A percentile compares a stretch with the other conserved stretches of the same genome.
phyloP scores from a whole-genome alignment of 192 early-diverging fungal species.

The Mortierella claussenii region DNA sequence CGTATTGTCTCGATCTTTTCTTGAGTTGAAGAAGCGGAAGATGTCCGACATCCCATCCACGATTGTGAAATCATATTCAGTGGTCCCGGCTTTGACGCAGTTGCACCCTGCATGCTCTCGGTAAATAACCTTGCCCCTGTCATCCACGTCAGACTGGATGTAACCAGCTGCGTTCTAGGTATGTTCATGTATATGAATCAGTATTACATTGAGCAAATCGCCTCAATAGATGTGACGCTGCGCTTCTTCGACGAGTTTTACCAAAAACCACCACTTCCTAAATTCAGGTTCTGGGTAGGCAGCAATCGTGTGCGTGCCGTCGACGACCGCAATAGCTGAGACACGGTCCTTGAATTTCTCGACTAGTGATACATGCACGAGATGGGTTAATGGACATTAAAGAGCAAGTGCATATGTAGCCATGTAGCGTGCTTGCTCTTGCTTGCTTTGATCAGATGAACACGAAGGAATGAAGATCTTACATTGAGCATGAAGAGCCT shows the following conservation, averaged over 20 bases:
- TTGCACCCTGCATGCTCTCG: constrained; percentile 16
- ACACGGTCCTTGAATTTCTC: constrained; percentile 41
- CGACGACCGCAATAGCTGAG: constrained; percentile 20
- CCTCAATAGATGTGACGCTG: neutral
- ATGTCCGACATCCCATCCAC: constrained; percentile 11
- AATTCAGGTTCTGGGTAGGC: neutral
- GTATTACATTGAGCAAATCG: neutral
- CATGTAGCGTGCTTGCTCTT: no score
- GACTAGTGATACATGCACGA: constrained; percentile 1
- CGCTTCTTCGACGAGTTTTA: no score
- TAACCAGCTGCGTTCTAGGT: constrained; percentile 29
- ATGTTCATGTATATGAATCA: neutral
- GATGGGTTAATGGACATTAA: neutral
- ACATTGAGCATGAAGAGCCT: constrained; percentile 31
- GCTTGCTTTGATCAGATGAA: no score
- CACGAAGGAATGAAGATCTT: constrained; percentile 1
- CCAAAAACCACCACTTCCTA: constrained; percentile 47
- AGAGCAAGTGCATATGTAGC: no score
- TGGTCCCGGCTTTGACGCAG: constrained; percentile 13
- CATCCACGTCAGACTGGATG: constrained; percentile 13
- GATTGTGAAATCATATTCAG: constrained; percentile 22
- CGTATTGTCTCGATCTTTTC: constrained; percentile 22
- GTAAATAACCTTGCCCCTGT: constrained; percentile 20
- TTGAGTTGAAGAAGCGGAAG: constrained; percentile 19
- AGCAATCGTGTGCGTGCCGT: constrained; percentile 29